Evolutionary conservation across 2,329 filamentous ascomycete species (phyloP), one percentile per base, ranked within the genome.

Genomic region (Pseudocercospora macadamiae): DNA sequence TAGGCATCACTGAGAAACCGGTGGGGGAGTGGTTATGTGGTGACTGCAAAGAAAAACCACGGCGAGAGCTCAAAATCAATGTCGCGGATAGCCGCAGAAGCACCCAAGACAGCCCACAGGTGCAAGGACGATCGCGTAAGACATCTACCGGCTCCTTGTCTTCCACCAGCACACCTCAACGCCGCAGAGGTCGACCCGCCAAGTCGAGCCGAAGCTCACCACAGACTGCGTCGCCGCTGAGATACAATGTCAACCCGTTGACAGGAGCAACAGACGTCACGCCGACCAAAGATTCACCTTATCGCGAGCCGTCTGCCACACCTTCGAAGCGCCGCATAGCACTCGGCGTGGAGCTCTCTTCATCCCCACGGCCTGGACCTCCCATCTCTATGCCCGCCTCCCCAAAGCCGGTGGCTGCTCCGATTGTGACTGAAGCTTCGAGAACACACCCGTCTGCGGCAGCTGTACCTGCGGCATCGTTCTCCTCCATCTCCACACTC

Each of bases 1-100:
- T 93, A 3, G 87, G 82, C 3, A 77, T 93, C 16, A 78, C 81
- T 6, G 80, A 85, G 25, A 85, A 88, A 51, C 89, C 89, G 3
- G 54, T 60, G 16, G 60, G 64, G 56, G 55, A 66, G 16, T 71
- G 68, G 68, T 67, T 57, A 55, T 71, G 68, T 26, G 42, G 59
- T n/a, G 62, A 60, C 9, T 64, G 62, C 30, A 16, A 7, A 25
- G 23, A 19, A 12, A 47, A 14, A 47, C 42, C 42, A 23, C 23
- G 10, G 26, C 23, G 14, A 5, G 19, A 47, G 42, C 42, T 47
- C 9, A 23, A 21, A 47, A 23, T 47, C 23, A 21, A 12, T 5
- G 3, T 23, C 10, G 14, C 42, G 42, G 9, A 28, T 47, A 21
- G 21, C 19, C 23, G 19, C 42, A 47, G 42, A 7, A 47, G 42